A percentile compares a stretch with the other conserved stretches of the same genome.
Conservation (phyloP, 768 basidiomycete species). For the Lactarius deliciosus region DNA sequence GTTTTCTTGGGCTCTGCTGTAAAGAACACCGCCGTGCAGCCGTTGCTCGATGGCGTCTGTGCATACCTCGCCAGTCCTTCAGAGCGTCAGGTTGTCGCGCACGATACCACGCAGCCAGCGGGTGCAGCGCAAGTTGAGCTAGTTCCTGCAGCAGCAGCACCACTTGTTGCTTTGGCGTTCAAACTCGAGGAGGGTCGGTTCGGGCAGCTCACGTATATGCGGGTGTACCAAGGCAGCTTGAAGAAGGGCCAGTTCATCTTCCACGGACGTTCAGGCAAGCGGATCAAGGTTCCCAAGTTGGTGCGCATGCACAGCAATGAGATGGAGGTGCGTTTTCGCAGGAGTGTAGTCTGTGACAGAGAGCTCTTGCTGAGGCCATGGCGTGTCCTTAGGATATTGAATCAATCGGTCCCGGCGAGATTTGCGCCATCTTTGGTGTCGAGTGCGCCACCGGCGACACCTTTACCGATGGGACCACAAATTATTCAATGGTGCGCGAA, state of each 20-base stretch:
- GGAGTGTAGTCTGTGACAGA: background rate
- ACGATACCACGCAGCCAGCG: conserved; percentile 71
- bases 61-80: conserved; percentile 90
- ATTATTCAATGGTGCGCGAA: conserved; percentile 84
- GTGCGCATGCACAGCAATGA: conserved; percentile 99
- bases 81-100: conserved; percentile 74
- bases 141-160: conserved; percentile 78
- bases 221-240: conserved; percentile 94
- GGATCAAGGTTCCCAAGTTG: conserved; percentile 92
- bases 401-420: conserved; percentile 93
- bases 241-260: conserved; percentile 83
- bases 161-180: conserved; percentile 93
- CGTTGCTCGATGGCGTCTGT: conserved; percentile 91
- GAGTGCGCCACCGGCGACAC: conserved; percentile 98
- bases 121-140: conserved; percentile 71
- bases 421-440: conserved; percentile 98
- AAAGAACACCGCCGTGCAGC: conserved; percentile 95
- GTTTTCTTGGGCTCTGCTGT: conserved; percentile 97
- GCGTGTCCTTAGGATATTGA: conserved; percentile 72
- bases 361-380: background rate
- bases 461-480: conserved; percentile 90
- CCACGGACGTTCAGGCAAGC: conserved; percentile 94
- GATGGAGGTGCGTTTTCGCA: conserved; percentile 74
- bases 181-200: conserved; percentile 97
- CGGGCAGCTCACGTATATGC: conserved; percentile 97